Evolutionary conservation across 2,329 filamentous ascomycete genomes (phyloP).

Genomic region (Phialocephala sp.): DNA sequence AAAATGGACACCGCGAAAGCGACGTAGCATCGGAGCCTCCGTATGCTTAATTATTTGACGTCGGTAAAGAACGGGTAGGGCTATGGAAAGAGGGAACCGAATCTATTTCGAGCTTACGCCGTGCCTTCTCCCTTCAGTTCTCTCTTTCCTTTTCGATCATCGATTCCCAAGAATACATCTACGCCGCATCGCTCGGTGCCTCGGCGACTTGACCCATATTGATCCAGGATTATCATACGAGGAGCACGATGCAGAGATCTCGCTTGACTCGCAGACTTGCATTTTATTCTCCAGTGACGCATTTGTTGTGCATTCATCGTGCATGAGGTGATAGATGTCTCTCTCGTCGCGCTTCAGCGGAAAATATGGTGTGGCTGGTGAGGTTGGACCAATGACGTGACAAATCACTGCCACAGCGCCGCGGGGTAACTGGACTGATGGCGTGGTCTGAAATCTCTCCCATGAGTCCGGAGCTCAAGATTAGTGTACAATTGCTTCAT

Average conservation of each 20-base stretch:
- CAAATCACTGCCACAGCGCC: slow-evolving; percentile 13
- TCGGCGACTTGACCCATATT: too few species aligned
- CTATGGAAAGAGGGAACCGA: not conserved
- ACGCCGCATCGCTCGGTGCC: not conserved
- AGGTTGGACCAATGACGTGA: slow-evolving; percentile 9
- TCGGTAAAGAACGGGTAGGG: slow-evolving; percentile 4
- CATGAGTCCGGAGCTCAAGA: not conserved
- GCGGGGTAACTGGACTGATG: slow-evolving; percentile 22
- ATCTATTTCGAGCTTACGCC: not conserved
- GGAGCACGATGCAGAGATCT: not conserved
- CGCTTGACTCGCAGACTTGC: not conserved
- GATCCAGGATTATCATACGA: not conserved
- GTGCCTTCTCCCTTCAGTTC: not conserved
- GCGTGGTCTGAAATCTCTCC: not conserved
- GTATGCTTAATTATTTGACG: slow-evolving; percentile 2
- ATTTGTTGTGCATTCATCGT: not conserved
- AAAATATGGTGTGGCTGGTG: slow-evolving; percentile 8
- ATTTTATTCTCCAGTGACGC: not conserved
- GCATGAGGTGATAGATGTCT: slow-evolving; percentile 8
- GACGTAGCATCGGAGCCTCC: slow-evolving; percentile 3
- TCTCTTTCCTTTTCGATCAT: not conserved
- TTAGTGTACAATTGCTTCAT: slow-evolving; percentile 3
- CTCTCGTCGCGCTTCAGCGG: slow-evolving; percentile 2
- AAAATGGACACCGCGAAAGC: not conserved
- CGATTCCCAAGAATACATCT: not conserved